Evolutionary conservation across 2,329 filamentous ascomycete genomes (phyloP).

Genomic region (Apiospora rasikravindrae): DNA sequence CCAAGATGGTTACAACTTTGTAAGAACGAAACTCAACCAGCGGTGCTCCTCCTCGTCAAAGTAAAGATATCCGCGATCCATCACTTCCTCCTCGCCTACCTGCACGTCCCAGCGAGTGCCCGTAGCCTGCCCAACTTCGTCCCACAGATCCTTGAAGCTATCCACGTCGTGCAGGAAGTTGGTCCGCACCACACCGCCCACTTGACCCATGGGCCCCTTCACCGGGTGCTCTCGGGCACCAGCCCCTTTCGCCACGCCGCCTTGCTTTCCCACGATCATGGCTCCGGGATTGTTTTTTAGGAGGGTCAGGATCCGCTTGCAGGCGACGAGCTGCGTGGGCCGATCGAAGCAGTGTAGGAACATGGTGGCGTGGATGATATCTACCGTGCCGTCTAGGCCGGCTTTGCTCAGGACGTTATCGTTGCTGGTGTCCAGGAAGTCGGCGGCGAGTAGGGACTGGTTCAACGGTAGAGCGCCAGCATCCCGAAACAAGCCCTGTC

Average conservation of each 20-base stretch:
- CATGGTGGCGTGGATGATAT: constrained; percentile 18
- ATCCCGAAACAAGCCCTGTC: not conserved
- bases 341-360: constrained; percentile 20
- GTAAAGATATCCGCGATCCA: not conserved
- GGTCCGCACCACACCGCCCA: constrained; percentile 11
- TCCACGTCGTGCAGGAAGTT: constrained; percentile 15
- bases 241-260: not conserved
- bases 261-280: constrained; percentile 12
- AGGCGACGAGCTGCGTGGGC: constrained; percentile 5
- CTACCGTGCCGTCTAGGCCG: not conserved
- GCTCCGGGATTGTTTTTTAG: not conserved
- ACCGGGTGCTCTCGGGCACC: not conserved
- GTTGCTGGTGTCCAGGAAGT: constrained; percentile 3
- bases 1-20: not conserved
- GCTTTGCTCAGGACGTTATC: not conserved
- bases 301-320: not conserved
- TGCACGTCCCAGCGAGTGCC: not conserved
- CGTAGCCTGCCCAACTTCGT: not conserved
- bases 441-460: not conserved
- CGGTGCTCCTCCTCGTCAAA: constrained; percentile 16
- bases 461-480: not conserved
- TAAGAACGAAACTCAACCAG: constrained; percentile 12
- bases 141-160: constrained; percentile 17
- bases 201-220: constrained; percentile 2
- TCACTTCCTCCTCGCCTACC: not conserved